phyloP scores from a whole-genome alignment of 305 asterid species.

The Solanum hybrid region DNA sequence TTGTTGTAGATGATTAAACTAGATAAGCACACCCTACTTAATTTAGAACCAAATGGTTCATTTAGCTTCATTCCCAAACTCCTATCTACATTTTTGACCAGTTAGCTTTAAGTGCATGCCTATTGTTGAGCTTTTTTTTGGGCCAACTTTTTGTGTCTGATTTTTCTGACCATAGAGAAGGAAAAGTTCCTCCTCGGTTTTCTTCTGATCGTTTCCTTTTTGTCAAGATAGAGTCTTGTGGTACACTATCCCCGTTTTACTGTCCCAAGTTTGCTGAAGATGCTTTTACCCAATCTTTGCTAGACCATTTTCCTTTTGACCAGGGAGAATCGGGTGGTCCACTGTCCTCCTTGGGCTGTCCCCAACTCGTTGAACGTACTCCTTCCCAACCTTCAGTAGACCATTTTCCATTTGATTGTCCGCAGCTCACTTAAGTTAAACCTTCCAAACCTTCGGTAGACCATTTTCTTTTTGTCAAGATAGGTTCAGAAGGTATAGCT shows the following conservation, averaged over 20 bases:
- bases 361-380: neutral
- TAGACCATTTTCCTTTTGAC: neutral
- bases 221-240: neutral
- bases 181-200: neutral
- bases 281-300: neutral
- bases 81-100: too few relatives aligned
- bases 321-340: neutral
- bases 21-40: too few relatives aligned
- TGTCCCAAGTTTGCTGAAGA: neutral
- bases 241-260: neutral
- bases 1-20: too few relatives aligned
- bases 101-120: too few relatives aligned
- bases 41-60: too few relatives aligned
- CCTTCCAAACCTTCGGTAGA: conserved; percentile 7
- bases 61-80: too few relatives aligned
- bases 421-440: neutral
- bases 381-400: neutral
- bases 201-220: neutral
- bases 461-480: conserved; percentile 4
- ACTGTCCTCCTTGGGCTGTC: neutral
- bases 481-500: conserved; percentile 4
- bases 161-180: too few relatives aligned
- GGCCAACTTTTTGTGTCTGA: too few relatives aligned
- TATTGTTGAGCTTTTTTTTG: too few relatives aligned
- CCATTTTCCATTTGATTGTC: neutral